Evolutionary conservation across 164 flowering plant species (phyloP), one percentile per base, ranked within the genome.

Genomic region (Vitis riparia): DNA sequence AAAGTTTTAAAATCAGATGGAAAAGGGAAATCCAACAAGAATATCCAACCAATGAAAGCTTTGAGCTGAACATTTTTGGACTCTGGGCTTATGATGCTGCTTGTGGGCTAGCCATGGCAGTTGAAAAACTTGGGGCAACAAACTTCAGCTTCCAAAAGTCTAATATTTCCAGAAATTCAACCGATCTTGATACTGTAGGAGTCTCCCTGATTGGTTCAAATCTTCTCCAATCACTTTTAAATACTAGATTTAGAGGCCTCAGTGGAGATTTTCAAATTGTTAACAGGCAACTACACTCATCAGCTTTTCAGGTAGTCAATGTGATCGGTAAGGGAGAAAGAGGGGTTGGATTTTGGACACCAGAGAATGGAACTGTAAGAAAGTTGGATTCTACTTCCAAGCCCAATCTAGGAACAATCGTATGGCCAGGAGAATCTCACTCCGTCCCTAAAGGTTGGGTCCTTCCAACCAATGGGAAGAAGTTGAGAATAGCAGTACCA

Each of bases 271-370:
- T 77, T 48, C 9, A 12, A 4, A 65, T 82, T 6, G 67, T 71
- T 4, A 16, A 71, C 17, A 79, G 82, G 37, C 78, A 83, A 10
- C 44, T 82, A n/a, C 74, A 68, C 27, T 11, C 75, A 9, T 49
- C 76, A 3, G 55, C 44, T 2, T 79, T 77, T 32, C 55, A 84
- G 62, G 76, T 86, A 30, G 27, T 85, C 27, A 87, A 87, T 63
- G 73, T 85, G 50, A 62, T 63, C 16, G 77, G 80, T 5, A 30
- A 70, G 5, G 75, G 69, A 12, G 78, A 8, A 11, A 71, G 72
- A 19, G 55, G 4, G n/a, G 47, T 87, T 11, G 88, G 85, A 14
- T 73, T 57, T 32, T 87, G 91, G 91, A 76, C 74, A 29, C 62
- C 59, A 1, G 11, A 62, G 49, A 52, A 19, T 4, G 81, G 81